These are phyloP conservation scores for Arbutus unedo DNA, from an alignment of 148 eudicot genomes.

Conservation along the genomic window DNA sequence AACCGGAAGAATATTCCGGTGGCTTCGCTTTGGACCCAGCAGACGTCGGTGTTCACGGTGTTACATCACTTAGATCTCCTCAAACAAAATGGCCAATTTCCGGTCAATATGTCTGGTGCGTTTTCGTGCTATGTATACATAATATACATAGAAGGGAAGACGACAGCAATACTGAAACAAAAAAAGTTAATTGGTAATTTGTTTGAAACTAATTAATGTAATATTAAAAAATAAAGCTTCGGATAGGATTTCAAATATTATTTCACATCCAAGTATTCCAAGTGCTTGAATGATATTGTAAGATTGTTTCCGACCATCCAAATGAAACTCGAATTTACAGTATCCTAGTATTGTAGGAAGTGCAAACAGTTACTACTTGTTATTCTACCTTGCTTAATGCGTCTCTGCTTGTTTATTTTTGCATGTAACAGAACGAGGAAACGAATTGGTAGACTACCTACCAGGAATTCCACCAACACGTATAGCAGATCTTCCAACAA, in stretches of 20 bases:
- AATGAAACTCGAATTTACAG: not conserved
- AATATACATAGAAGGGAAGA: too few species aligned
- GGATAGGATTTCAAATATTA: too few species aligned
- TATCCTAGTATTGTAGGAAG: too few species aligned
- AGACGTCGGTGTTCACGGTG: constrained; percentile 32
- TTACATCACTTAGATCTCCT: constrained; percentile 29
- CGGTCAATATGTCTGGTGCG: constrained; percentile 36
- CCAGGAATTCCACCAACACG: constrained; percentile 55
- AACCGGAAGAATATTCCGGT: constrained; percentile 44
- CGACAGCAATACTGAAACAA: too few species aligned
- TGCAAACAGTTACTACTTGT: not conserved
- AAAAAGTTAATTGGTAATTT: too few species aligned
- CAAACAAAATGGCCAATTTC: constrained; percentile 35
- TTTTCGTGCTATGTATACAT: not conserved
- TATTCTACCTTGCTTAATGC: not conserved
- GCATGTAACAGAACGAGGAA: constrained; percentile 27
- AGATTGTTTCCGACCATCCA: not conserved
- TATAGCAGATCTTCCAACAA: constrained; percentile 41
- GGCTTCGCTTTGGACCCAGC: constrained; percentile 40
- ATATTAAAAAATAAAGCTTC: too few species aligned
- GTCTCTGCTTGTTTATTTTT: not conserved
- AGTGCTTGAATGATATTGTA: not conserved
- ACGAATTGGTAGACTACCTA: constrained; percentile 44
- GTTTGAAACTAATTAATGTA: too few species aligned
- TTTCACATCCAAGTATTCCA: not conserved